phyloP scores from a whole-genome alignment of 257 asterid species.

The Avicennia marina region DNA sequence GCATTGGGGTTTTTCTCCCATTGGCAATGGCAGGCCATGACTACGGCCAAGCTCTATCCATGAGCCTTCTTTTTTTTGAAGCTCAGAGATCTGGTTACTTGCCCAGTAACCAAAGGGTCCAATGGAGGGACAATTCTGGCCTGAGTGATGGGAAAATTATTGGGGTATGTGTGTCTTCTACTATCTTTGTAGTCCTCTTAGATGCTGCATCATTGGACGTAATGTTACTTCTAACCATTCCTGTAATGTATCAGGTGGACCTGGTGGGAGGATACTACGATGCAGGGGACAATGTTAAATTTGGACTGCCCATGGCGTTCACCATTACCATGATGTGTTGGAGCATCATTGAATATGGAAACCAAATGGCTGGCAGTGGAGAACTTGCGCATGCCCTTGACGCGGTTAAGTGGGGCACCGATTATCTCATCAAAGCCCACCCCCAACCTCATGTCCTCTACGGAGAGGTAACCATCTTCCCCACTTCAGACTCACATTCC shows the following conservation, averaged over 20 bases:
- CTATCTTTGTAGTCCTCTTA: neutral
- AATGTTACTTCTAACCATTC: neutral
- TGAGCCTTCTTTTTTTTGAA: slow-evolving; percentile 64
- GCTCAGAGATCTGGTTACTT: slow-evolving; percentile 81
- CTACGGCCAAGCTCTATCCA: slow-evolving; percentile 56
- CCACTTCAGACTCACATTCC: no score
- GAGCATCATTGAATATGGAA: slow-evolving; percentile 67
- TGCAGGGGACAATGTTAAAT: slow-evolving; percentile 87
- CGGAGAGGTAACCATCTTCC: slow-evolving; percentile 45
- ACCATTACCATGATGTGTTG: slow-evolving; percentile 73
- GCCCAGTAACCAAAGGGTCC: slow-evolving; percentile 59
- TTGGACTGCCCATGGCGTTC: slow-evolving; percentile 83
- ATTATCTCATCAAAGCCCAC: slow-evolving; percentile 77
- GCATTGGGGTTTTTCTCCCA: slow-evolving; percentile 25
- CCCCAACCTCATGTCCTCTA: slow-evolving; percentile 67
- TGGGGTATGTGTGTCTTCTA: slow-evolving; percentile 36
- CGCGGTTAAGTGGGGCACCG: slow-evolving; percentile 87
- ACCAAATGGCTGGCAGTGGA: slow-evolving; percentile 49
- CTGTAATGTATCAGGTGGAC: slow-evolving; percentile 69
- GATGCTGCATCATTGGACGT: neutral
- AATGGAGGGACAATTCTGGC: slow-evolving; percentile 77
- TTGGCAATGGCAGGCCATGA: slow-evolving; percentile 41
- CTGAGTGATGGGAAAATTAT: slow-evolving; percentile 57
- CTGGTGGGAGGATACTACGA: slow-evolving; percentile 85
- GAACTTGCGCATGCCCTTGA: slow-evolving; percentile 58